A percentile compares a stretch with the other conserved stretches of the same genome.
Conservation (phyloP, 208 protist species). For the Strigomonas culicis region DNA sequence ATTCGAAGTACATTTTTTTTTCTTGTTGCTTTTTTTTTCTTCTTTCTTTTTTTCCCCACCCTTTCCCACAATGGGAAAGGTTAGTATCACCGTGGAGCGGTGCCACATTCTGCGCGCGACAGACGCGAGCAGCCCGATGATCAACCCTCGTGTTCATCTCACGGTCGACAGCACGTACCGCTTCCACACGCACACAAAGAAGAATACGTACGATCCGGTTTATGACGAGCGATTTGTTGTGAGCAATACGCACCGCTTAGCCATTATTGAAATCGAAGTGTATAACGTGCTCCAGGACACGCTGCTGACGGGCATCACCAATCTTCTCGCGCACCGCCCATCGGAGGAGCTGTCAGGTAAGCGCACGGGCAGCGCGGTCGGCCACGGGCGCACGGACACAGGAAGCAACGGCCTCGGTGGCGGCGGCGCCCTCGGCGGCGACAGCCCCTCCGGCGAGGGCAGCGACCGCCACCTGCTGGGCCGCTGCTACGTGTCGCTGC, state of each 20-base stretch:
- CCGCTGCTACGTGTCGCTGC: conserved; percentile 60
- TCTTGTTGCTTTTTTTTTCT: conserved; percentile 16
- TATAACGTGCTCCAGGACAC: conserved; percentile 19
- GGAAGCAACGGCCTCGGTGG: neutral
- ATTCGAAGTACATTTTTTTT: conserved; percentile 12
- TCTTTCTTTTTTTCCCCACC: conserved; percentile 3
- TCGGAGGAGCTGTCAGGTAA: neutral
- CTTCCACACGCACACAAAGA: conserved; percentile 51
- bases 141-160: conserved; percentile 52
- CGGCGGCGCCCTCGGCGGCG: neutral
- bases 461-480: conserved; percentile 43
- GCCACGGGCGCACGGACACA: neutral
- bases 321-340: neutral
- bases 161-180: conserved; percentile 66
- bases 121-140: conserved; percentile 16
- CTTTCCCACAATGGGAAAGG: conserved; percentile 18
- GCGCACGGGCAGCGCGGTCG: neutral
- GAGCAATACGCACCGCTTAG: conserved; percentile 74
- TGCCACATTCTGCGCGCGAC: conserved; percentile 40
- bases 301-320: conserved; percentile 6
- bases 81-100: conserved; percentile 49
- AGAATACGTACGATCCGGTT: conserved; percentile 29
- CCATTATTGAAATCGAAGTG: conserved; percentile 59
- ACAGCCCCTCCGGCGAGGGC: neutral
- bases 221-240: conserved; percentile 76